Base-by-base conservation (phyloP, 129 eudicot genomes). In the Sambucus nigra region DNA sequence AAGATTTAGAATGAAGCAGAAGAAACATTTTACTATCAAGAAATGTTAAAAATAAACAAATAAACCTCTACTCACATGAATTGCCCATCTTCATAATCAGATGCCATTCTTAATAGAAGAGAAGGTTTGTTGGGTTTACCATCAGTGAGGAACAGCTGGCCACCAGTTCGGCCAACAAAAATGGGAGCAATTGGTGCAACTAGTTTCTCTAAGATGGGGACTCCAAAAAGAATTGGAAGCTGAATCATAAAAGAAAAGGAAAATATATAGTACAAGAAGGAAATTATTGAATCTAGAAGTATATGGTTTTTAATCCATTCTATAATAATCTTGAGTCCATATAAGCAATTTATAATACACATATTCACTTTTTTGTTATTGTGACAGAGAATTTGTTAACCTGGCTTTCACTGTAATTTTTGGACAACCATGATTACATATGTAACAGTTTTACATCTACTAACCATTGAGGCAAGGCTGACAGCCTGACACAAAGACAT, bases 221-320 rank as follows among this genome's bases (percentile, higher is more conserved):
- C 76, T 39, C 98, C 98, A 25, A 91, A 62, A 66, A 91, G 98
- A 64, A 91, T 73, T 7, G 98, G 98, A 62, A 91, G 91, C 98
- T 89, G 78, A 66, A 76, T 16, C 67, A 61, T 47, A 35, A 55
- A 70, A 47, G 29, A 64, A 15, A 2, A n/a, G n/a, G n/a, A n/a
- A n/a, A n/a, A n/a, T n/a, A n/a, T n/a, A n/a, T n/a, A n/a, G n/a
- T n/a, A n/a, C n/a, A n/a, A n/a, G n/a, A n/a, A n/a, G n/a, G n/a
- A n/a, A n/a, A n/a, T n/a, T n/a, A n/a, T n/a, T n/a, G n/a, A n/a
- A n/a, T n/a, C n/a, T n/a, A n/a, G n/a, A n/a, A n/a, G n/a, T n/a
- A n/a, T n/a, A n/a, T n/a, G n/a, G n/a, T n/a, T n/a, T n/a, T n/a
- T n/a, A 31, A 31, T 9, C 38, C 4, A 9, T 31, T 31, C 38